phyloP scores from a whole-genome alignment of 2,329 filamentous ascomycete species.

The Penicillium corylophilum region DNA sequence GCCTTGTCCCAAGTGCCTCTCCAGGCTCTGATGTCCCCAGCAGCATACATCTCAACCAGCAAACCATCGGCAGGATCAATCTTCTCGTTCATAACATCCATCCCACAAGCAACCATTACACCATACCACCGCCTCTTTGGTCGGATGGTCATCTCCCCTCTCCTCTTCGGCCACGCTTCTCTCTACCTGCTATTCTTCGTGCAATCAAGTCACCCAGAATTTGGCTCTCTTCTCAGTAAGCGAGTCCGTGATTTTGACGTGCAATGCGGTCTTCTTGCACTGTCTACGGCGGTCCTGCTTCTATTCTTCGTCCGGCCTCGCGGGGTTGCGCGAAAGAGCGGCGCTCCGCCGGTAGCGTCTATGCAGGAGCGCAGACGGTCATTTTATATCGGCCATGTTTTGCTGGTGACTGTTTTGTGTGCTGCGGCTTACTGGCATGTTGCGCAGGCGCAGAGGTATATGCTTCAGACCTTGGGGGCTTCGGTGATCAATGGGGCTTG shows the following conservation, averaged over 20 bases:
- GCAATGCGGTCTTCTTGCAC: conserved; percentile 53
- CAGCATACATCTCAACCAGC: conserved; percentile 41
- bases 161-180: conserved; percentile 53
- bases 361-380: conserved; percentile 39
- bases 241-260: conserved; percentile 59
- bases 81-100: conserved; percentile 52
- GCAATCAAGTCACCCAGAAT: conserved; percentile 41
- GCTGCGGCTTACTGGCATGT: conserved; percentile 57
- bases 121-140: conserved; percentile 59
- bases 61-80: conserved; percentile 49
- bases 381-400: conserved; percentile 59
- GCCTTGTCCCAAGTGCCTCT: conserved; percentile 60
- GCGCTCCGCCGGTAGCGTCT: conserved; percentile 12
- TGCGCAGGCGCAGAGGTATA: conserved; percentile 53
- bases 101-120: conserved; percentile 58
- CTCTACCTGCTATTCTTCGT: conserved; percentile 61
- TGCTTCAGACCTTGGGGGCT: conserved; percentile 51
- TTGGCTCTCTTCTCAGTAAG: conserved; percentile 47
- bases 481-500: conserved; percentile 45
- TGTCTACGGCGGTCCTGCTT: conserved; percentile 48
- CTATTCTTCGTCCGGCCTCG: conserved; percentile 51
- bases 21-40: conserved; percentile 56
- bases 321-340: conserved; percentile 18
- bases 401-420: conserved; percentile 51
- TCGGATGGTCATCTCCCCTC: conserved; percentile 50